Percentiles rank a stretch among this genome's conserved stretches.
Evolutionary conservation across 352 stramenopile species (phyloP).

Genomic region (Pythium aristosporum): DNA sequence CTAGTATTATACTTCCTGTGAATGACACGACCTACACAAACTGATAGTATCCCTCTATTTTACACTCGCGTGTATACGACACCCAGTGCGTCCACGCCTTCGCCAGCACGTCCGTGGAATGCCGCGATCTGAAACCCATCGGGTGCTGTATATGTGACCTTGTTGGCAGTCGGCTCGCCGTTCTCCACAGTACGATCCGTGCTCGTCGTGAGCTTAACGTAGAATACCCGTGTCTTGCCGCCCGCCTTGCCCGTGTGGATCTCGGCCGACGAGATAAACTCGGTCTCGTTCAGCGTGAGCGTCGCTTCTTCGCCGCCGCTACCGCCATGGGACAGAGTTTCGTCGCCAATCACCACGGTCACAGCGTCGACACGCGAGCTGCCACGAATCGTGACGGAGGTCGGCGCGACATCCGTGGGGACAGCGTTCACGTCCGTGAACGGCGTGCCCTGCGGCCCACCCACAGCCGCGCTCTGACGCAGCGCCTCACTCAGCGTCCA

Average conservation of each 20-base stretch:
- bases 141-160: conserved; percentile 34
- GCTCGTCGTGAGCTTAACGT: conserved; percentile 42
- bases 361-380: conserved; percentile 40
- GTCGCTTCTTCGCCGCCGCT: conserved; percentile 33
- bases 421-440: conserved; percentile 40
- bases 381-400: conserved; percentile 35
- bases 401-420: conserved; percentile 26
- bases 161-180: conserved; percentile 33
- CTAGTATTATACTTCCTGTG: too few relatives aligned
- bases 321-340: conserved; percentile 39
- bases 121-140: conserved; percentile 44
- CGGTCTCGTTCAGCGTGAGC: conserved; percentile 36
- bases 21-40: too few relatives aligned
- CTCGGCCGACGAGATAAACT: conserved; percentile 50
- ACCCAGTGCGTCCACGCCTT: conserved; percentile 43
- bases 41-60: too few relatives aligned
- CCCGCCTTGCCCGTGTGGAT: conserved; percentile 46
- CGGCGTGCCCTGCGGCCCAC: conserved; percentile 38
- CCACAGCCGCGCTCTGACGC: conserved; percentile 35
- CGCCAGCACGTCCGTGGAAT: conserved; percentile 45
- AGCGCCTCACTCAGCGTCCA: conserved; percentile 34
- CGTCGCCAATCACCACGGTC: conserved; percentile 27
- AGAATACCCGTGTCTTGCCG: conserved; percentile 42
- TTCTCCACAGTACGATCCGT: conserved; percentile 28
- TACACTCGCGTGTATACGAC: conserved; percentile 39